A percentile compares a stretch with the other conserved stretches of the same genome.
Evolutionary conservation across 345 rosid species (phyloP).

Genomic region (Microthlaspi erraticum): DNA sequence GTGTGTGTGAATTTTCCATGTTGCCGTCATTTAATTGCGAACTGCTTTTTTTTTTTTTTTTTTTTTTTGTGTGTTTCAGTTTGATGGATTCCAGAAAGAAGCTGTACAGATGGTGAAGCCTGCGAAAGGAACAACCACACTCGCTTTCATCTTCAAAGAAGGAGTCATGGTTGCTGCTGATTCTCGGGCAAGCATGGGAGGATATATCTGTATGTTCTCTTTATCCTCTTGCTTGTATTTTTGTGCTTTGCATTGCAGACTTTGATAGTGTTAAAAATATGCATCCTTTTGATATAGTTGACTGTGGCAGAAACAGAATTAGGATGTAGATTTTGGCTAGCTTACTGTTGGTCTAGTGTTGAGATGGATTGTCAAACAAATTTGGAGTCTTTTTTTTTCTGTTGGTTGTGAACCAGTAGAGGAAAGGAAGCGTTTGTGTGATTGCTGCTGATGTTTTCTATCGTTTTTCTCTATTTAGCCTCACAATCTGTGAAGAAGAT

Average conservation of each 20-base stretch:
- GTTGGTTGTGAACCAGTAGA: slow-evolving; percentile 14
- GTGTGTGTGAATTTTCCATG: background rate
- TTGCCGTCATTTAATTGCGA: slow-evolving; percentile 22
- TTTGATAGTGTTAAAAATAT: slow-evolving; percentile 1
- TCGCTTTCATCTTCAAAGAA: slow-evolving; percentile 92
- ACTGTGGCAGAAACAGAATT: background rate
- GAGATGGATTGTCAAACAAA: background rate
- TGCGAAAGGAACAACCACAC: slow-evolving; percentile 95
- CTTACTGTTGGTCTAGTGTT: slow-evolving; percentile 10
- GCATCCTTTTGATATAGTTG: background rate
- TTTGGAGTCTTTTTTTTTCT: background rate
- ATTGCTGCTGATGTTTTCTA: slow-evolving; percentile 25
- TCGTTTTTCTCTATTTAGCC: slow-evolving; percentile 49
- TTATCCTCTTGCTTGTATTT: background rate
- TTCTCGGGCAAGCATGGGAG: slow-evolving; percentile 99
- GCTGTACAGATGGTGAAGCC: slow-evolving; percentile 93
- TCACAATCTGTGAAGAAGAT: slow-evolving; percentile 93
- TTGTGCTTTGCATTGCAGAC: background rate
- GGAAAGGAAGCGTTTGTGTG: background rate
- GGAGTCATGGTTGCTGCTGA: slow-evolving; percentile 99
- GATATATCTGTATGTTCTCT: slow-evolving; percentile 81
- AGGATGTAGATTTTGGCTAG: slow-evolving; percentile 23
- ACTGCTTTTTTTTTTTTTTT: background rate
- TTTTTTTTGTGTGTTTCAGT: slow-evolving; percentile 53
- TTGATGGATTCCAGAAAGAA: slow-evolving; percentile 88